Conservation (phyloP, 1,139 yeast genomes). For the Yamadazyma blattariae region DNA sequence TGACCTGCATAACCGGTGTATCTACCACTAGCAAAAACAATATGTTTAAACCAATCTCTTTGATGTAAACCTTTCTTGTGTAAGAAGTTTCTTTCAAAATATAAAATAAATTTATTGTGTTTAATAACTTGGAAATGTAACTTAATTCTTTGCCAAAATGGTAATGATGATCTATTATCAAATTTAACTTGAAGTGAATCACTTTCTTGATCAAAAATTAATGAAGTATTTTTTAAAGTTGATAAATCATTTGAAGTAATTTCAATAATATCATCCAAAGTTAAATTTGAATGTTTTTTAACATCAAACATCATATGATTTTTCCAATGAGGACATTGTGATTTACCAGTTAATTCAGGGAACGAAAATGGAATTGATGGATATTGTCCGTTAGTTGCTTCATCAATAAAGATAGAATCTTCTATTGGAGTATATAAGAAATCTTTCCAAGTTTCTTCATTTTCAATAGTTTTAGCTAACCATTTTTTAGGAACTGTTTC, state of each 20-base stretch:
- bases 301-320: slow-evolving; percentile 11
- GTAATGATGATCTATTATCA: slow-evolving; percentile 31
- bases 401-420: slow-evolving; percentile 20
- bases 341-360: slow-evolving; percentile 20
- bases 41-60: slow-evolving; percentile 85
- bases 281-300: slow-evolving; percentile 13
- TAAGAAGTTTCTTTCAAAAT: slow-evolving; percentile 67
- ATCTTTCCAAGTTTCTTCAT: slow-evolving; percentile 17
- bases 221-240: slow-evolving; percentile 24
- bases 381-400: slow-evolving; percentile 25
- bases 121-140: slow-evolving; percentile 30
- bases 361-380: slow-evolving; percentile 17
- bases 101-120: slow-evolving; percentile 45
- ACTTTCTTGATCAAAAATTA: slow-evolving; percentile 36
- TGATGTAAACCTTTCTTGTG: slow-evolving; percentile 58
- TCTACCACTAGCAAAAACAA: slow-evolving; percentile 80
- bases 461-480: slow-evolving; percentile 17
- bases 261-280: slow-evolving; percentile 28
- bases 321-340: slow-evolving; percentile 10
- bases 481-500: slow-evolving; percentile 33
- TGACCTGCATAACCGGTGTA: slow-evolving; percentile 87
- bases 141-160: slow-evolving; percentile 42
- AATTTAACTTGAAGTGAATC: slow-evolving; percentile 31
- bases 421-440: slow-evolving; percentile 16
- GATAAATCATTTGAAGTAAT: slow-evolving; percentile 25